Conservation (phyloP, 768 basidiomycete species). For the Russula sp. region DNA sequence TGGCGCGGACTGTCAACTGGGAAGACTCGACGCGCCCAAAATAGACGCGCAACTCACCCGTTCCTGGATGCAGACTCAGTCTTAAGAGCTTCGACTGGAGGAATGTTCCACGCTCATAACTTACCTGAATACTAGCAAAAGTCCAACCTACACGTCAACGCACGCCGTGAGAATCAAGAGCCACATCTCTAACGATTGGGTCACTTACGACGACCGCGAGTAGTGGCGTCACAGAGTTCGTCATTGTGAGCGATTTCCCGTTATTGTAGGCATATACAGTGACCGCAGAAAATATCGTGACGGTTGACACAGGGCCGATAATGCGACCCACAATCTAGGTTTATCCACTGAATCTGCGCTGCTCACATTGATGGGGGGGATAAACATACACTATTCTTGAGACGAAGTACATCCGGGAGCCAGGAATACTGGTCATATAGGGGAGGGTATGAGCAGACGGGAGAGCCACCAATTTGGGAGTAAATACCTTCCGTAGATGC, state of each 20-base stretch:
- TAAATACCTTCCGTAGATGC: constrained; percentile 21
- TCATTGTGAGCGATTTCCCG: constrained; percentile 55
- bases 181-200: neutral
- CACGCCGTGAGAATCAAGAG: neutral
- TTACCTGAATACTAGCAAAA: constrained; percentile 82
- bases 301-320: constrained; percentile 74
- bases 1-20: neutral
- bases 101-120: constrained; percentile 20
- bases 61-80: constrained; percentile 39
- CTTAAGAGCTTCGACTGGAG: neutral
- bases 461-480: neutral
- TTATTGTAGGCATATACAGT: constrained; percentile 52
- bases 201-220: constrained; percentile 77
- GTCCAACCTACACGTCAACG: constrained; percentile 56
- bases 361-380: neutral
- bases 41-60: constrained; percentile 34
- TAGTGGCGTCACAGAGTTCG: constrained; percentile 82
- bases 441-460: neutral
- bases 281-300: constrained; percentile 63
- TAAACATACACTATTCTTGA: constrained; percentile 70
- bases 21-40: neutral
- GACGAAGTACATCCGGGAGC: constrained; percentile 79
- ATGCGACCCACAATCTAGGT: constrained; percentile 62
- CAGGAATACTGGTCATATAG: constrained; percentile 60
- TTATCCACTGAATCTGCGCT: constrained; percentile 9